Evolutionary conservation across 1,139 yeast genomes (phyloP), one percentile per base, ranked within the genome.

Genomic region (Martiniozyma asiatica): DNA sequence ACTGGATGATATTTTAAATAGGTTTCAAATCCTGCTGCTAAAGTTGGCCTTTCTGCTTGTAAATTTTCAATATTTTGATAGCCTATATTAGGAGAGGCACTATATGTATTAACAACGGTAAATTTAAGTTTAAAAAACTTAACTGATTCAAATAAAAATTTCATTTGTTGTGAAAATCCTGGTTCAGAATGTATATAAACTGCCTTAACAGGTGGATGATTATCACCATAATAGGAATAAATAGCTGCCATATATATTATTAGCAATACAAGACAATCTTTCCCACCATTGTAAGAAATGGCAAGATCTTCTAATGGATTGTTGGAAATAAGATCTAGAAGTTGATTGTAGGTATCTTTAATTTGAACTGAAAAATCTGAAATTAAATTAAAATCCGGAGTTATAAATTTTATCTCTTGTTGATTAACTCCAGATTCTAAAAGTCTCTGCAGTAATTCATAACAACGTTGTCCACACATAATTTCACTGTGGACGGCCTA

Each of bases 231-330:
- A 5, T 13, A 16, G 10, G 22, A 22, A 44, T 69, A 65, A 5
- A 78, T 58, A 5, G 73, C 68, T 1, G 84, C 74, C 34, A 80
- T 55, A 23, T 76, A 65, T 2, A 84, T 50, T 10, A 80, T 58
- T 27, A 84, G 62, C 81, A 82, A 76, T 26, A 82, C 94, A 20
- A 81, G 62, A 44, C 95, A 84, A 53, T 84, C 95, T 46, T 84
- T 84, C 2, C 95, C 95, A 6, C 95, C 95, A 47, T 84, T 84
- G 53, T 78, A 84, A 5, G 92, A 77, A 6, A 84, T 59, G 4
- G 94, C 77, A 4, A 82, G 55, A 38, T 80, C n/a, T 10, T 62
- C 61, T 22, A 68, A 52, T 1, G 63, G 48, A 40, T 50, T 62
- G 24, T 39, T 38, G 2, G 47, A 38, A n/a, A 62, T 43, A 1